Conservation (phyloP, 768 basidiomycete species). For the Hygrophorus pudorinus region DNA sequence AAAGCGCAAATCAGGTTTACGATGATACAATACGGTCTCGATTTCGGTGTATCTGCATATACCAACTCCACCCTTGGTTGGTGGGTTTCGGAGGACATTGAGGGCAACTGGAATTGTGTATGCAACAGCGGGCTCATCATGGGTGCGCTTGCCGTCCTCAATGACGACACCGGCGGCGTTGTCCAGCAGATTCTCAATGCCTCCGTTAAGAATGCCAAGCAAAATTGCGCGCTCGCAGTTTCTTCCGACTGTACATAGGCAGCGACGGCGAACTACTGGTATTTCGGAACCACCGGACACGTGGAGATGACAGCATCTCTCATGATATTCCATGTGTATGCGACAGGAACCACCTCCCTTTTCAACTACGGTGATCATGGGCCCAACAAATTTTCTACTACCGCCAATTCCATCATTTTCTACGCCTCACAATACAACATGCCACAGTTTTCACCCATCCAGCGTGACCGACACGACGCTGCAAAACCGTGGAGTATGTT, state of each 20-base stretch:
- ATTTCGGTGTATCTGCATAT: conserved; percentile 49
- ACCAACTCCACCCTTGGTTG: conserved; percentile 44
- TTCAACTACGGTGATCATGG: conserved; percentile 83
- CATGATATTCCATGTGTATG: conserved; percentile 81
- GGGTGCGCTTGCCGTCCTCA: conserved; percentile 83
- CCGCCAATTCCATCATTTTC: conserved; percentile 81
- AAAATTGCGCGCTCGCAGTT: conserved; percentile 61
- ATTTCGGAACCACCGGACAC: conserved; percentile 85
- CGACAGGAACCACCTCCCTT: conserved; percentile 71
- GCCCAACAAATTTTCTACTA: conserved; percentile 92
- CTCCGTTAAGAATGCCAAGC: conserved; percentile 64
- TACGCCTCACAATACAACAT: conserved; percentile 61
- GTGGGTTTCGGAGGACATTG: conserved; percentile 57
- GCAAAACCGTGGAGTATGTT: conserved; percentile 80
- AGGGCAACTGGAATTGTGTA: conserved; percentile 98
- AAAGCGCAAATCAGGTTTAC: conserved; percentile 56
- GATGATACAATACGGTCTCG: conserved; percentile 72
- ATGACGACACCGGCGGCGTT: conserved; percentile 67
- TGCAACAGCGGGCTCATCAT: conserved; percentile 87
- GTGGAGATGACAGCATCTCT: conserved; percentile 85
- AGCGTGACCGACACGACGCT: conserved; percentile 83
- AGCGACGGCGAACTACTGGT: conserved; percentile 94
- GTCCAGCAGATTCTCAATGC: conserved; percentile 56
- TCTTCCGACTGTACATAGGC: conserved; percentile 80
- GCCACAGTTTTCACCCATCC: conserved; percentile 75